Base-by-base conservation (phyloP, 176 grass and related monocot genomes). In the Neostapfia colusana region DNA sequence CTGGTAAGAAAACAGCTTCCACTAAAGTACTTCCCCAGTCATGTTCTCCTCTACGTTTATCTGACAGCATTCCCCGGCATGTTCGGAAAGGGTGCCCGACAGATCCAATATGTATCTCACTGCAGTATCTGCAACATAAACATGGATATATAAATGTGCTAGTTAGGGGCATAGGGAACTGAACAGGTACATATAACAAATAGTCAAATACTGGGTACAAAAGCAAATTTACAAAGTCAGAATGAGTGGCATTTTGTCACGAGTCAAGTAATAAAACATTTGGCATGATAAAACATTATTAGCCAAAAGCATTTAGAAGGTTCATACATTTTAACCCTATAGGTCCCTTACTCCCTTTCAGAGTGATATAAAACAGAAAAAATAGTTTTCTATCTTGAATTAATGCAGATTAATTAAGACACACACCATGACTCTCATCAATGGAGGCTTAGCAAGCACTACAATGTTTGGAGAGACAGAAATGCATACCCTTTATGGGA, bases 1-100 rank as follows among this genome's bases (percentile, higher is more conserved):
- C 74, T n/a, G 82, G 87, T 49, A 86, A 63, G 65, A 99, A 88
- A 55, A 99, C 36, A 85, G 93, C 95, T 71, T 94, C 95, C 25
- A 84, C 70, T 24, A 75, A 82, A 76, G 88, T 90, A 65, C 44
- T 84, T 42, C 72, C 81, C 95, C 95, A 99, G n/a, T 94, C 89
- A 70, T 99, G 95, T 73, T 81, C 81, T 38, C 91, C 91, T 72
- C 80, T 88, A 46, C 91, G 84, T 46, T 83, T 72, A 84, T 82
- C 76, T 62, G 91, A 83, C 7, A 40, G 63, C 83, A 95, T 73
- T 50, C 95, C 95, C 63, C 77, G 85, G 83, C 91, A 95, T 61
- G 95, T 84, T 80, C 86, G 89, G 77, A 99, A 95, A 23, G 87
- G 87, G 58, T 95, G 95, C 57, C 95, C 95, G 70, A 66, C 79